These are phyloP conservation scores for Aspergillus olivimuriae DNA, from an alignment of 495 filamentous ascomycete genomes.

Conservation along the genomic window DNA sequence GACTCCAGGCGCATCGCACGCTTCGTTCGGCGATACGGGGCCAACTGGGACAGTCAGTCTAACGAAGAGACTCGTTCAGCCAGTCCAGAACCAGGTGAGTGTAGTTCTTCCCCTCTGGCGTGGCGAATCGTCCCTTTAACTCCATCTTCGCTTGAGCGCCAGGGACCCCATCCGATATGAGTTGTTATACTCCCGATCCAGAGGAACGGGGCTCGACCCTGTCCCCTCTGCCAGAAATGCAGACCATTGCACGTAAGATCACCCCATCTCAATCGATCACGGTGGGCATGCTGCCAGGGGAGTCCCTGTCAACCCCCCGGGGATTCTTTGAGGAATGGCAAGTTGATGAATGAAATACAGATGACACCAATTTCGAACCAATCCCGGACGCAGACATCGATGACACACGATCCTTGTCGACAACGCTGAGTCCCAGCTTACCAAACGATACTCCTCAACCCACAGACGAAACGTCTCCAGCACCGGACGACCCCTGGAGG, in stretches of 20 bases:
- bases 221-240: constrained; percentile 27
- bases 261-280: constrained; percentile 1
- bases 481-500: constrained; percentile 7
- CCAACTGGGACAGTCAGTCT: constrained; percentile 17
- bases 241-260: constrained; percentile 25
- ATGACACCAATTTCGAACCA: constrained; percentile 10
- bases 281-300: not conserved
- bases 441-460: constrained; percentile 5
- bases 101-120: not conserved
- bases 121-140: not conserved
- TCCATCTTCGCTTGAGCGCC: not conserved
- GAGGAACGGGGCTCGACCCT: constrained; percentile 28
- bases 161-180: constrained; percentile 41
- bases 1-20: constrained; percentile 35
- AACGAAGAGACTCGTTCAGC: constrained; percentile 15
- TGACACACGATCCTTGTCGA: constrained; percentile 7
- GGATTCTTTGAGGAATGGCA: not conserved
- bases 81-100: constrained; percentile 33
- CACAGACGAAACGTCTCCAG: not conserved
- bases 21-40: constrained; percentile 32
- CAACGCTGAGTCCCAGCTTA: constrained; percentile 7
- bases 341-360: not conserved
- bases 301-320: not conserved
- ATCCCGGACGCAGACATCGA: constrained; percentile 9
- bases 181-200: constrained; percentile 34